Conservation (phyloP, 768 basidiomycete species). For the Tricholoma bakamatsutake region DNA sequence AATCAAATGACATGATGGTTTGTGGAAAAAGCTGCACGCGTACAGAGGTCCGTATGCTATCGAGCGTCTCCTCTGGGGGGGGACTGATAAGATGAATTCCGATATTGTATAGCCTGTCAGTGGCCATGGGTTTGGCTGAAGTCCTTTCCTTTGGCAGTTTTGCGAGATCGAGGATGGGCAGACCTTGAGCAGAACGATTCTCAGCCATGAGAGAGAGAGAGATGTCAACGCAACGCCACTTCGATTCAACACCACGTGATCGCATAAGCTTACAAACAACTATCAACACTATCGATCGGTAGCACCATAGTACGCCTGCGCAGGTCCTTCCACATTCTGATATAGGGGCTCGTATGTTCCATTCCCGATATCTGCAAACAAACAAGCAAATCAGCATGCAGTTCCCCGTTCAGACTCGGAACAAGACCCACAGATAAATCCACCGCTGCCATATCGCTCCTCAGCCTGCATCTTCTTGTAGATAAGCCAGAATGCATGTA, state of each 20-base stretch:
- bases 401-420: not conserved
- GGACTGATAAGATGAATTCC: conserved; percentile 45
- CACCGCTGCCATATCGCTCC: conserved; percentile 71
- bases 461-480: conserved; percentile 88
- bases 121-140: conserved; percentile 13
- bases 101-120: conserved; percentile 14
- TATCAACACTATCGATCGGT: conserved; percentile 23
- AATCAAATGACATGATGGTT: conserved; percentile 7
- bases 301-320: conserved; percentile 38
- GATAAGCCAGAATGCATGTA: conserved; percentile 86
- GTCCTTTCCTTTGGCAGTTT: conserved; percentile 1
- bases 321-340: conserved; percentile 16
- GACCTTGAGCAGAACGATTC: conserved; percentile 3
- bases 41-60: conserved; percentile 21
- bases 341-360: conserved; percentile 37
- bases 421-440: conserved; percentile 61
- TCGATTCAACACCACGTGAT: conserved; percentile 18
- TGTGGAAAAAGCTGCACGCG: conserved; percentile 5
- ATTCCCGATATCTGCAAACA: conserved; percentile 31
- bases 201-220: conserved; percentile 10
- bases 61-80: conserved; percentile 53
- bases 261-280: conserved; percentile 8
- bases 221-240: conserved; percentile 1
- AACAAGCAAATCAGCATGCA: not conserved
- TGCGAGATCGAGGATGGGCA: not conserved